Evolutionary conservation across 2,329 filamentous ascomycete species (phyloP), one percentile per base, ranked within the genome.

Genomic region (Acrodontium crateriforme): DNA sequence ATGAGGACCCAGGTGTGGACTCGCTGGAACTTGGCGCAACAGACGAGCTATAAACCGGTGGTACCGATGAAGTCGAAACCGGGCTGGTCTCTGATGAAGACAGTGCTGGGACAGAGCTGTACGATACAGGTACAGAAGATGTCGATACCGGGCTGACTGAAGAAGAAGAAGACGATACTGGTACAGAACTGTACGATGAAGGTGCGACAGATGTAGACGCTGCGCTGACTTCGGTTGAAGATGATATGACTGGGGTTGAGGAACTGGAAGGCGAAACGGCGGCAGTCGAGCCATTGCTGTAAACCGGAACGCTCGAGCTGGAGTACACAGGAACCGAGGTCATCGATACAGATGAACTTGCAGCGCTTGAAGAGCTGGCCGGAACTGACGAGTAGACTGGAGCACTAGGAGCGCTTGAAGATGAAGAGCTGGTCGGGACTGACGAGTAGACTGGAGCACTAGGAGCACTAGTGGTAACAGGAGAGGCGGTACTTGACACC

Each of bases 401-500:
- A 4, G 21, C 25, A 18, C 18, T 26, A 16, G 15, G 18, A 16
- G 32, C 28, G 25, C 21, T 32, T 24, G 32, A 23, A 3, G 29
- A 16, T 9, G 26, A 25, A 16, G 19, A 32, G 33, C 24, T 29
- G 25, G 17, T 17, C 2, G 30, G 31, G 24, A 33, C 34, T 12
- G 40, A 33, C 17, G 40, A 40, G 3, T n/a, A n/a, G n/a, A n/a
- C n/a, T n/a, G n/a, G n/a, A n/a, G n/a, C n/a, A n/a, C n/a, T n/a
- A 19, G 25, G 32, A 15, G 15, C 18, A 10, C 24, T 24, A 17
- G 23, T 28, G 14, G 22, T 16, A 22, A 27, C 24, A 31, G 30
- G 16, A 26, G 24, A 14, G 10, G 24, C 20, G 20, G 25, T 31
- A 10, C 28, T 36, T 34, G 14, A 34, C 29, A 29, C 35, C 33